Evolutionary conservation across 352 stramenopile genomes (phyloP), one percentile per base, ranked within the genome.

Genomic region (Pythium vanterpoolii): DNA sequence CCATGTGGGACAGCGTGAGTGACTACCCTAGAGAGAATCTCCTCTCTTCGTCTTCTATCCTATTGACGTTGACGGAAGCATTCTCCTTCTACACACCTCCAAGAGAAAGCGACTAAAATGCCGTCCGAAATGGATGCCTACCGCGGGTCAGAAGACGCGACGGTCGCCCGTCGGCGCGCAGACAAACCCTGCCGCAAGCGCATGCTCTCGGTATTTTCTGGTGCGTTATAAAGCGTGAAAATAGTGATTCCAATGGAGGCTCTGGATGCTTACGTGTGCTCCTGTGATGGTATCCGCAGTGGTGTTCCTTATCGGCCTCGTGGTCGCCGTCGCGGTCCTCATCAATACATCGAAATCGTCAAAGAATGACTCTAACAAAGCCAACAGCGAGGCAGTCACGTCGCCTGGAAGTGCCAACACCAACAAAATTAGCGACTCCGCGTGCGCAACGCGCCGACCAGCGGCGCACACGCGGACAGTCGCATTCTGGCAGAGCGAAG

Each of bases 401-500:
- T n/a, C n/a, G n/a, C n/a, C n/a, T n/a, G n/a, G n/a, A 26, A 46
- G 50, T 9, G 19, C 27, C n/a, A 31, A 5, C 34, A 42, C 34
- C 34, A 42, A 42, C 34, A 42, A 42, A 9, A 19, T 18, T 34
- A 33, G 23, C 24, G 33, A 30, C 2, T 46, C 44, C 14, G 31
- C 18, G 9, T 64, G 42, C 45, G 59, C 58, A 21, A 76, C 68
- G 38, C 44, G 71, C 9, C 47, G 50, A 43, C 71, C 86, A 1
- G 51, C 61, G 5, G 63, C 80, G 8, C 62, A 82, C 23, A 60
- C 86, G n/a, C 81, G 83, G 10, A 83, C 77, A 0, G 76, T 93
- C 11, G 79, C 74, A 21, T 93, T 93, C 68, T 93, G 83, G 83
- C 83, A 93, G 65, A 87, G 70, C 49, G 81, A 93, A 68, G 75